phyloP scores from a whole-genome alignment of 495 filamentous ascomycete genomes.

The Trichodelitschia bisporula region DNA sequence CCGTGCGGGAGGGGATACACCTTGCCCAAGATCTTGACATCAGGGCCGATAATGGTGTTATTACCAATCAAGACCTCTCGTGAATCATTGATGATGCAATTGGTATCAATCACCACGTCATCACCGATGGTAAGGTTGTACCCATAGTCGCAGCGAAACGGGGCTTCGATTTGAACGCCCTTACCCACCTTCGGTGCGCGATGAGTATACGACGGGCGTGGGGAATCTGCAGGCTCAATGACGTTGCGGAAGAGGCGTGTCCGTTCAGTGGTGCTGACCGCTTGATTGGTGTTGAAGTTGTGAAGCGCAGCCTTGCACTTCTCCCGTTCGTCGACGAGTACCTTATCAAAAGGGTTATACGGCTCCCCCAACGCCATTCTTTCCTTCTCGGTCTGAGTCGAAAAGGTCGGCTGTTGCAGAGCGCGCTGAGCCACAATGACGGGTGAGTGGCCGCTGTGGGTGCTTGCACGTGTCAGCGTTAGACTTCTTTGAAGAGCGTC shows the following conservation, averaged over 20 bases:
- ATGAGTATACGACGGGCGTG: constrained; percentile 6
- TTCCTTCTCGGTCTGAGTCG: constrained; percentile 51
- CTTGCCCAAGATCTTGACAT: constrained; percentile 65
- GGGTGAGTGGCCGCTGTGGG: neutral
- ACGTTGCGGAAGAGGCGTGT: constrained; percentile 60
- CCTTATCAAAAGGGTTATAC: constrained; percentile 53
- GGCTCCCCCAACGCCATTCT: constrained; percentile 77
- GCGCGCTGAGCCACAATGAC: constrained; percentile 8
- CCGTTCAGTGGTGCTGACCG: constrained; percentile 54
- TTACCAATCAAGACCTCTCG: constrained; percentile 50
- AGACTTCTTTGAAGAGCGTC: too few species aligned
- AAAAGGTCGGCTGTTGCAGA: constrained; percentile 10
- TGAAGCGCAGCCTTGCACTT: constrained; percentile 63
- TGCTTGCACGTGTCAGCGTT: too few species aligned
- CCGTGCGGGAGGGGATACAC: too few species aligned
- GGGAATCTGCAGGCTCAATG: constrained; percentile 16
- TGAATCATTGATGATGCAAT: constrained; percentile 73
- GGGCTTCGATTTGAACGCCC: constrained; percentile 59
- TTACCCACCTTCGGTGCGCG: constrained; percentile 44
- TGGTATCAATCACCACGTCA: constrained; percentile 62
- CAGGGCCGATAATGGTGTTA: constrained; percentile 59
- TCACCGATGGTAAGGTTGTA: constrained; percentile 83
- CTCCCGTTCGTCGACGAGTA: constrained; percentile 67
- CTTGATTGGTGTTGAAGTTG: constrained; percentile 62
- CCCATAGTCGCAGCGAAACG: constrained; percentile 87